Evolutionary conservation across 345 rosid species (phyloP), one percentile per base, ranked within the genome.

Genomic region (Iberis pinnata): DNA sequence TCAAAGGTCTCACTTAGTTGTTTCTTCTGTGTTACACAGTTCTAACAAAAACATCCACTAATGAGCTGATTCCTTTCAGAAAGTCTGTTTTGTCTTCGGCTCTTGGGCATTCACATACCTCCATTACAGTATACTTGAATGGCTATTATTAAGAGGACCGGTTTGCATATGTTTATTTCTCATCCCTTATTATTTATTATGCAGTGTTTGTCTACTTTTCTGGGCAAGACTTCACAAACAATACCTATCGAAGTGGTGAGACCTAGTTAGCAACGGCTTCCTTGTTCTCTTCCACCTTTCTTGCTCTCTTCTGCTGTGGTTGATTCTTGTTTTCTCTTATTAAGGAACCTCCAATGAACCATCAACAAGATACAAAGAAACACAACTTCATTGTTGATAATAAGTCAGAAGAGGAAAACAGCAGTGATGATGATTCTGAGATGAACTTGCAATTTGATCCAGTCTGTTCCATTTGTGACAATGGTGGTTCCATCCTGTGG

Each of bases 401-500:
- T 58, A 60, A 15, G 39, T 62, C 29, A 41, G 68, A 68, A 59
- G 65, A 41, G 44, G 64, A 56, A 51, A 64, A 57, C 13, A 68
- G 54, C 24, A 69, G 71, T n/a, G 56, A 49, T 29, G 59, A 46
- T 16, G 56, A 49, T 37, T 60, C 47, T 48, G 61, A 60, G 27
- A 5, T 25, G 27, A 64, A 22, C 33, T 54, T 35, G 44, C 75
- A 20, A 50, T 58, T 51, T 71, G 86, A 81, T 52, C 64, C 82
- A 16, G 80, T 79, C 16, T 86, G 95, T 65, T 70, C 84, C 13
- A 63, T 86, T 42, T 86, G 95, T 48, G 89, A 86, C 38, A 73
- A 86, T 61, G 95, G 89, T 25, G 95, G 95, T 33, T 17, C 58
- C 11, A 14, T 83, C 52, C 41, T 83, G 19, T 53, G 76, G 93